phyloP scores from a whole-genome alignment of 192 early-diverging fungal genomes.

The Coemansia sp. region DNA sequence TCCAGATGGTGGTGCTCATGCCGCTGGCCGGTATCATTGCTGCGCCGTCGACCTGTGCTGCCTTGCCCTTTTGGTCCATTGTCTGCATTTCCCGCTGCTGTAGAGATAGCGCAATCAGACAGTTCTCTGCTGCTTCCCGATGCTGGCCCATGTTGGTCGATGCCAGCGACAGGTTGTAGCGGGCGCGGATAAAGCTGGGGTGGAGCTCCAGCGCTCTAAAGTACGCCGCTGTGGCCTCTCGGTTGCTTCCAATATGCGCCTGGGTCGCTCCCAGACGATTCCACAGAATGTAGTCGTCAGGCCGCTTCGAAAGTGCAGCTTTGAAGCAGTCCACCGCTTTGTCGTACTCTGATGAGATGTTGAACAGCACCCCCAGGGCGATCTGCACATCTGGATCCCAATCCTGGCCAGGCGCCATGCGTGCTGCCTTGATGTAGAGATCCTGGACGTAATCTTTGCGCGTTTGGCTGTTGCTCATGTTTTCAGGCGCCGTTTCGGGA shows the following conservation, averaged over 20 bases:
- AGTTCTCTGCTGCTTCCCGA: conserved; percentile 86
- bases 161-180: conserved; percentile 93
- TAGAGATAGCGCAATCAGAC: conserved; percentile 80
- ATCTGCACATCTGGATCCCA: conserved; percentile 90
- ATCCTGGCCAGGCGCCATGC: conserved; percentile 54
- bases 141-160: conserved; percentile 88
- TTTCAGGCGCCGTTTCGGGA: conserved; percentile 38
- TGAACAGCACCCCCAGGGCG: conserved; percentile 92
- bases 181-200: conserved; percentile 89
- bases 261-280: conserved; percentile 96
- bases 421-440: conserved; percentile 78
- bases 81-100: conserved; percentile 65
- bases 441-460: conserved; percentile 72
- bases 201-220: conserved; percentile 92
- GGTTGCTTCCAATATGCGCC: conserved; percentile 78
- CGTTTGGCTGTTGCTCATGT: conserved; percentile 35
- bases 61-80: conserved; percentile 31
- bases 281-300: conserved; percentile 92
- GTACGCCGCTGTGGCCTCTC: conserved; percentile 88
- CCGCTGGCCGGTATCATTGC: conserved; percentile 36
- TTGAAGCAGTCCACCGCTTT: conserved; percentile 98
- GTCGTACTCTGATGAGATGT: conserved; percentile 86
- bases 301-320: conserved; percentile 78
- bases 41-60: conserved; percentile 21
- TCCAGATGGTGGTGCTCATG: conserved; percentile 80